Percentiles rank a stretch among this genome's conserved stretches.
Conservation (phyloP, 495 filamentous ascomycete genomes). For the Hyaloscypha finlandica region DNA sequence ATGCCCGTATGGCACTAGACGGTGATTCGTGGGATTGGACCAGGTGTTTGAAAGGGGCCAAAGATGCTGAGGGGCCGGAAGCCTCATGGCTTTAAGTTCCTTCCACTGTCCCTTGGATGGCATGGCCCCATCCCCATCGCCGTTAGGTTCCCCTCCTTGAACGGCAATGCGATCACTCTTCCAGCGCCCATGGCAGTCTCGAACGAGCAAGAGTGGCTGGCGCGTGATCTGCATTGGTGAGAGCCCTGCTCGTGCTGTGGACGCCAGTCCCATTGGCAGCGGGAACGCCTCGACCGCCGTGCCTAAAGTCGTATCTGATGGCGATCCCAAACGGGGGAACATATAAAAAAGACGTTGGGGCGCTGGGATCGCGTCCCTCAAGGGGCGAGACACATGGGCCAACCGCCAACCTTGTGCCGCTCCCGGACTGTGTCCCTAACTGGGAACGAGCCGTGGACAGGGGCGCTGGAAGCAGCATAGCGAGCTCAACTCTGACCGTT, state of each 20-base stretch:
- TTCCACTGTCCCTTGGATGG: constrained; percentile 22
- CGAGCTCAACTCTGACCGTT: constrained; percentile 11
- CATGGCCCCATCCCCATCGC: constrained; percentile 7
- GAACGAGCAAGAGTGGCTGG: constrained; percentile 32
- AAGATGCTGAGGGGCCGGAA: constrained; percentile 19
- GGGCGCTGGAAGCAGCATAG: constrained; percentile 22
- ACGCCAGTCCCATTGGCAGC: constrained; percentile 23
- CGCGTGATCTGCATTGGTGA: constrained; percentile 34
- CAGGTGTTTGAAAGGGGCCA: constrained; percentile 20
- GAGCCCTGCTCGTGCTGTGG: constrained; percentile 7
- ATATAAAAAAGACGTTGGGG: constrained; percentile 29
- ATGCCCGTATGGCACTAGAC: constrained; percentile 29
- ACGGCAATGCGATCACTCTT: constrained; percentile 16
- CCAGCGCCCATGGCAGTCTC: constrained; percentile 20
- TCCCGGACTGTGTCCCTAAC: constrained; percentile 22
- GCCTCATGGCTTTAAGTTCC: constrained; percentile 28
- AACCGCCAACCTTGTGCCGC: constrained; percentile 17
- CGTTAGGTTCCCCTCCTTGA: constrained; percentile 7
- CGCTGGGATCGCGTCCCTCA: constrained; percentile 18
- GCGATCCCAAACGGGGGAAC: constrained; percentile 30
- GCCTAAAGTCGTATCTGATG: constrained; percentile 34
- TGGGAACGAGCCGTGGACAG: constrained; percentile 21
- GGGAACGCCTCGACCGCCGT: constrained; percentile 1
- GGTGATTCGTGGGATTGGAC: constrained; percentile 26
- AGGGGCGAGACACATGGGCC: constrained; percentile 3